Conservation (phyloP, 306 rosid genomes). For the Calophaca sinica region DNA sequence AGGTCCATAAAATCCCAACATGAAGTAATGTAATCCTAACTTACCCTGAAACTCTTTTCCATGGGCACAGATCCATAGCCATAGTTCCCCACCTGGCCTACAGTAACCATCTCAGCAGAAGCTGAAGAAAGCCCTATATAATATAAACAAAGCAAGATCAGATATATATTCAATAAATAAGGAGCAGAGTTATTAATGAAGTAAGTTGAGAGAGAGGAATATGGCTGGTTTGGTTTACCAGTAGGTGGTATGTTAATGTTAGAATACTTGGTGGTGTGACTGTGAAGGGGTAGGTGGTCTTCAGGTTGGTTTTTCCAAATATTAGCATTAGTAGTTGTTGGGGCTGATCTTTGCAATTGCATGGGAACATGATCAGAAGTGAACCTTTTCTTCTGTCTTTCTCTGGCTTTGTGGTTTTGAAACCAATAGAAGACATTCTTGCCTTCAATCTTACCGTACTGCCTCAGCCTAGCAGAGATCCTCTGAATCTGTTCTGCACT, state of each 20-base stretch:
- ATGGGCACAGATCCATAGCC: conserved; percentile 75
- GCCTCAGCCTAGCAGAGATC: conserved; percentile 87
- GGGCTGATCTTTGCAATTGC: neutral
- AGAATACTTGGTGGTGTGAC: conserved; percentile 52
- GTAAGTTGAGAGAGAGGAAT: neutral
- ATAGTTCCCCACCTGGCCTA: conserved; percentile 72
- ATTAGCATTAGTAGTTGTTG: neutral
- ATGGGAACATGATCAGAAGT: conserved; percentile 40
- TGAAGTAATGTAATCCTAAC: conserved; percentile 3
- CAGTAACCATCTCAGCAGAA: conserved; percentile 57
- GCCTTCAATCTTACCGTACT: conserved; percentile 97
- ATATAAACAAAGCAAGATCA: neutral
- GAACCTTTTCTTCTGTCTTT: conserved; percentile 94
- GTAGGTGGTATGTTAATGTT: conserved; percentile 52
- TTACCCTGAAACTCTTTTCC: conserved; percentile 88
- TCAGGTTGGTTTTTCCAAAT: conserved; percentile 49
- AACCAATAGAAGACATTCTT: conserved; percentile 96
- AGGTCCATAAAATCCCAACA: neutral
- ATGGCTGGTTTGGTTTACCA: conserved; percentile 39
- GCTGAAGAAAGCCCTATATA: conserved; percentile 56
- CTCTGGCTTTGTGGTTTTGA: conserved; percentile 98
- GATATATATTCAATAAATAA: neutral
- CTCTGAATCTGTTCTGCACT: conserved; percentile 97
- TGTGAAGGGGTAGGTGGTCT: conserved; percentile 6
- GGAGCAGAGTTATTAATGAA: no score